Evolutionary conservation across 2,329 filamentous ascomycete species (phyloP).

Genomic region (Myriosclerotinia duriaeana): DNA sequence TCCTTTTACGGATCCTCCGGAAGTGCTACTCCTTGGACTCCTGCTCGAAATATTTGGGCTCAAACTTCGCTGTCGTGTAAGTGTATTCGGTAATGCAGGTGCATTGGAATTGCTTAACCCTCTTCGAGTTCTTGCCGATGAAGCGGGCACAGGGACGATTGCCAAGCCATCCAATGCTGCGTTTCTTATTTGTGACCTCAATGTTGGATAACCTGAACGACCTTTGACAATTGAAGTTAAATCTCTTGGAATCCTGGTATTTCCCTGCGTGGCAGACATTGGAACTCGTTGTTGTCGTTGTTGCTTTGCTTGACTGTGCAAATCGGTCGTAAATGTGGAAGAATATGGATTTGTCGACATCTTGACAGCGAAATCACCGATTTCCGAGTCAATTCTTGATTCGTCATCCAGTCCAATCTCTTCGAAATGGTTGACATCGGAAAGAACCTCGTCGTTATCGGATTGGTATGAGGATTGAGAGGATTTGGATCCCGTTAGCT

Average conservation of each 20-base stretch:
- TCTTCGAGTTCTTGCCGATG: slow-evolving; percentile 27
- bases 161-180: slow-evolving; percentile 36
- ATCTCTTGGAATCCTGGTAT: slow-evolving; percentile 36
- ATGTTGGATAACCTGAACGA: slow-evolving; percentile 32
- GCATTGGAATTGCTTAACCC: slow-evolving; percentile 35
- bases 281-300: slow-evolving; percentile 30
- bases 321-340: slow-evolving; percentile 33
- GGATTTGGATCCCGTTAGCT: slow-evolving; percentile 80
- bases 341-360: slow-evolving; percentile 36
- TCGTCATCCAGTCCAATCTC: slow-evolving; percentile 86
- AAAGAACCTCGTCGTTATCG: slow-evolving; percentile 67
- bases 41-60: slow-evolving; percentile 34
- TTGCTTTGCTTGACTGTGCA: slow-evolving; percentile 33
- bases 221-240: slow-evolving; percentile 34
- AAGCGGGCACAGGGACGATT: slow-evolving; percentile 34
- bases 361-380: slow-evolving; percentile 38
- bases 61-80: slow-evolving; percentile 37
- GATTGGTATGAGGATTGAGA: slow-evolving; percentile 78
- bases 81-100: slow-evolving; percentile 30
- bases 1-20: slow-evolving; percentile 28
- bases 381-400: slow-evolving; percentile 38
- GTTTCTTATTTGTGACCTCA: slow-evolving; percentile 35
- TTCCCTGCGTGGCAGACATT: slow-evolving; percentile 33
- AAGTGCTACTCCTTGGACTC: slow-evolving; percentile 32
- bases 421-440: slow-evolving; percentile 82